Evolutionary conservation across 805 yeast species (phyloP), one percentile per base, ranked within the genome.

Genomic region (Suhomyces sp.): DNA sequence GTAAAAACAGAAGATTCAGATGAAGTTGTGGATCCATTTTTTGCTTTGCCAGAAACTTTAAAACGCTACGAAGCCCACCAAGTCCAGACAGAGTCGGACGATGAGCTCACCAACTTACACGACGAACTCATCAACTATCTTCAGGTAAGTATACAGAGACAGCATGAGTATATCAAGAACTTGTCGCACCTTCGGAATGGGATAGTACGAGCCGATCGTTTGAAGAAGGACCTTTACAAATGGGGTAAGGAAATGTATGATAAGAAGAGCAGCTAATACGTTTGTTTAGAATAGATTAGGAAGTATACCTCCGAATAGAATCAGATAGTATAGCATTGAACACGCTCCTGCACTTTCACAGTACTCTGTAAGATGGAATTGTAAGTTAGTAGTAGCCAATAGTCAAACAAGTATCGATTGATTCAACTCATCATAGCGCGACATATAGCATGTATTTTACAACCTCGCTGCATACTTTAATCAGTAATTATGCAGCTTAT

Each of bases 181-280:
- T 72, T 94, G 61, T 75, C 82, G n/a, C 81, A 77, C 33, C 78
- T 94, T 35, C 78, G 97, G 58, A 79, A 79, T 60, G 96, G 91
- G 0, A 72, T 93, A 24, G 83, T 87, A 33, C 80, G 88, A 60
- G 93, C 97, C 0, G 89, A 87, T 59, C 74, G 93, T 54, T 77
- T 87, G 58, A 85, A 89, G 58, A 80, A 80, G 44, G 82, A 84
- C 57, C 79, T 94, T 44, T 79, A 77, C 56, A 80, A 82, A 57
- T 93, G 98, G 98, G 88, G 94, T 51, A 81, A 81, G 60, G 97
- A 92, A 63, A 87, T 88, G 81, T 77, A 86, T 55, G 96, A 64
- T 47, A 63, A 63, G 56, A 65, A 61, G 52, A 51, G 55, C 22
- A 51, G 53, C 27, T 53, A n/a, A n/a, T n/a, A n/a, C n/a, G n/a